Conservation (phyloP, 192 early-diverging fungal genomes). For the Backusella psychrophila region DNA sequence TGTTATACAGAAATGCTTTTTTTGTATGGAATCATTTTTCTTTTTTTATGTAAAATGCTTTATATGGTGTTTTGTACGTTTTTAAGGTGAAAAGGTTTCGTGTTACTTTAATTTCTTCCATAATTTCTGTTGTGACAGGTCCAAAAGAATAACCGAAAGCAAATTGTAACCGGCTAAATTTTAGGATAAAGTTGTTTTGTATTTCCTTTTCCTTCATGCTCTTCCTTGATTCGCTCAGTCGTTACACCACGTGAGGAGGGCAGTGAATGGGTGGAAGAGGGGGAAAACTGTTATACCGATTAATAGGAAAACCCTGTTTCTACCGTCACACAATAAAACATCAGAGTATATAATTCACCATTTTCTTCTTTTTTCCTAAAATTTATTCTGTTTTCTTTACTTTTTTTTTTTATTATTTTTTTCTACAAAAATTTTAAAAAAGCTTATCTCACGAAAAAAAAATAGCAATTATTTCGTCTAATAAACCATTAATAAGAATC, state of each 20-base stretch:
- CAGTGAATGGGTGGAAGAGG: not conserved
- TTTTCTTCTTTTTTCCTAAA: not conserved
- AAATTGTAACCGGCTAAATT: not conserved
- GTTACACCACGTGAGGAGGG: not conserved
- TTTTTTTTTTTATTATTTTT: not conserved
- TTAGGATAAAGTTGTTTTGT: not conserved
- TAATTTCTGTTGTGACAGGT: not conserved
- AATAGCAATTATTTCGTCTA: not conserved
- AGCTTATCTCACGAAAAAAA: not conserved
- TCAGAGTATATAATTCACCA: not conserved
- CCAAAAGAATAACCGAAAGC: not conserved
- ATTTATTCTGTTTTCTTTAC: not conserved
- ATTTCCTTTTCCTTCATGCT: not conserved
- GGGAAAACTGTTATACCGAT: slow-evolving; percentile 2
- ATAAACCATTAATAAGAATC: not conserved
- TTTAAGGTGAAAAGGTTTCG: not conserved
- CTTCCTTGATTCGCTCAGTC: not conserved
- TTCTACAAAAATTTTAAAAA: not conserved
- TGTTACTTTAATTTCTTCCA: not conserved
- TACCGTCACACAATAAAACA: not conserved
- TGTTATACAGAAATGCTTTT: not conserved
- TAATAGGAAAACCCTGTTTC: slow-evolving; percentile 1
- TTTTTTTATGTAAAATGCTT: not conserved
- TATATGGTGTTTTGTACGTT: not conserved
- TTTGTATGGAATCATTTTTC: not conserved